Evolutionary conservation across 2,329 filamentous ascomycete genomes (phyloP), one percentile per base, ranked within the genome.

Genomic region (Fusarium neocosmosporiellum): DNA sequence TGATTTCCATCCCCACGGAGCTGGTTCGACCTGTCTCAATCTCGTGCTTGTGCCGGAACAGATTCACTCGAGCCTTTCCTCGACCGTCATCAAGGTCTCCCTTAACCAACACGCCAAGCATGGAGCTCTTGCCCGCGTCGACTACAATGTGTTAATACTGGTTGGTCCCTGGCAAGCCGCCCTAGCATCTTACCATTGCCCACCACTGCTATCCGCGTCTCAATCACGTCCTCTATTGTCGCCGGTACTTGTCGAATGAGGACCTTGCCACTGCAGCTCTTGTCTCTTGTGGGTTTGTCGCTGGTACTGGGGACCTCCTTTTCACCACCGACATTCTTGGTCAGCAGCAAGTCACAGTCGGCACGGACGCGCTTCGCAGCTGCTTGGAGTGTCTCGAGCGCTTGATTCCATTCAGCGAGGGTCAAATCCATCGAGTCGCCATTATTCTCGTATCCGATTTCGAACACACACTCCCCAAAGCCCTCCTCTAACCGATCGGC

Each of bases 11-110:
- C 46, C 96, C 96, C 1, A 99, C 96, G 0, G 95, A 98, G 80
- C 94, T 98, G 11, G 96, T 99, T 73, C 96, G 89, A 2, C 96
- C 96, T 54, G 94, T 96, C 83, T 99, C 96, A 43, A 98, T 93
- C 83, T 99, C 96, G 79, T 99, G 96, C 83, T 99, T 98, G 83
- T 99, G 96, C 18, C 96, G 90, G 84, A 99, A 99, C 14, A 99
- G 90, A 74, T 98, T 98, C 59, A 99, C 94, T 70, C 96, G 92
- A 53, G 96, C 96, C 81, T 94, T 96, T 14, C 96, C 96, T 79
- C 96, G 90, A 18, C 96, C 96, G 83, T 99, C 96, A 78, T 99
- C 96, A 2, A 99, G 90, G 59, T 94, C 94, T 7, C 96, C 96
- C 83, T 98, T 98, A 8, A 98, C 96, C 7, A 99, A 86, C 2